These are phyloP conservation scores for Urochloa ruziziensis DNA, from an alignment of 176 grass and related monocot genomes.

Conservation along the genomic window DNA sequence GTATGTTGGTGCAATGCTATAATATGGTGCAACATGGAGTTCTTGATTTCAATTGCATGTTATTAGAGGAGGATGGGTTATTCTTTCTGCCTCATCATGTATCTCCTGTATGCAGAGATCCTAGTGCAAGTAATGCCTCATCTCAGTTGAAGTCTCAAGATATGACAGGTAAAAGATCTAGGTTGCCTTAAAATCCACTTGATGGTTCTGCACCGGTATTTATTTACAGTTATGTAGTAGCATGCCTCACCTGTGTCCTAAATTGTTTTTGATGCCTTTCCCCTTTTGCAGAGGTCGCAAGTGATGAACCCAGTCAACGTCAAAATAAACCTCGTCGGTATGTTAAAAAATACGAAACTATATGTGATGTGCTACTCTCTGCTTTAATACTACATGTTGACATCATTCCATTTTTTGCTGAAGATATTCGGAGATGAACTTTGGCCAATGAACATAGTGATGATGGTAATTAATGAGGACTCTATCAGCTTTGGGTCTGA, in stretches of 20 bases:
- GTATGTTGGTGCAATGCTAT: slow-evolving; percentile 30
- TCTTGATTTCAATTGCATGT: slow-evolving; percentile 8
- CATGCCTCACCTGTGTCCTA: neutral
- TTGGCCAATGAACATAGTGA: slow-evolving; percentile 62
- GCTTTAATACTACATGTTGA: slow-evolving; percentile 15
- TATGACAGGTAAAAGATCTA: slow-evolving; percentile 30
- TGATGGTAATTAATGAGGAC: slow-evolving; percentile 10
- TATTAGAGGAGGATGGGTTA: slow-evolving; percentile 9
- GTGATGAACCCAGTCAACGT: slow-evolving; percentile 66
- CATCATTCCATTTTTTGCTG: slow-evolving; percentile 10
- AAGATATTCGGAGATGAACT: slow-evolving; percentile 98
- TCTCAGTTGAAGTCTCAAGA: slow-evolving; percentile 38
- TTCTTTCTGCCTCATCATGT: neutral
- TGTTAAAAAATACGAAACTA: slow-evolving; percentile 14
- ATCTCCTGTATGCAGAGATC: slow-evolving; percentile 36
- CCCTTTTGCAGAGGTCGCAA: slow-evolving; percentile 53
- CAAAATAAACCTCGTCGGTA: slow-evolving; percentile 93
- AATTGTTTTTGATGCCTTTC: slow-evolving; percentile 30
- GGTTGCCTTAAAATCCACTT: neutral
- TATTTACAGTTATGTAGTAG: neutral
- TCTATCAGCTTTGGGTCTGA: slow-evolving; percentile 34
- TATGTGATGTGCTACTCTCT: neutral
- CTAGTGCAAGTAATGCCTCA: slow-evolving; percentile 27
- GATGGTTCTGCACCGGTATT: neutral
- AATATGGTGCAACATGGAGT: neutral